Base-by-base conservation (phyloP, 2,329 filamentous ascomycete species). In the Stachybotrys chlorohalonatus region DNA sequence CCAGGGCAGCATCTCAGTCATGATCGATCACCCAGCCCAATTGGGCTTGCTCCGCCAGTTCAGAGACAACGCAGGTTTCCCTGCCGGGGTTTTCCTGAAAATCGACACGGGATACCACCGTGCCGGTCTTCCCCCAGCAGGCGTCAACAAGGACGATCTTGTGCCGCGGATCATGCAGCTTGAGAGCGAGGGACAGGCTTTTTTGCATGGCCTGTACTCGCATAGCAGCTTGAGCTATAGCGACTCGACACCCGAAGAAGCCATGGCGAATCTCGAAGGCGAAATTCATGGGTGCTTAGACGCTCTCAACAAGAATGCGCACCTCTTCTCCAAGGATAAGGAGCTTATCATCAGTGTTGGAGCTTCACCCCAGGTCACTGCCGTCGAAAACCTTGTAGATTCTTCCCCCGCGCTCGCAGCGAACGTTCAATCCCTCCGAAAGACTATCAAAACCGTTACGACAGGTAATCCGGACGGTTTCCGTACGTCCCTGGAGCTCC, bases 71-170 rank as follows among this genome's bases (percentile, higher is more conserved):
- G 58, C 60, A 0, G 55, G 60, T 3, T 69, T 52, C 58, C 66
- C 51, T 63, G 71, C 52, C 53, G 63, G 73, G 0, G 68, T 84
- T 2, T 85, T 79, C 49, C 62, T 86, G 46, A 86, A 86, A 56
- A 75, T 86, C 0, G 84, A 87, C 57, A 82, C 81, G 0, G 84
- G 84, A 0, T 83, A 85, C 61, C 79, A 83, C 57, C 78, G 84
- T 3, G 83, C 84, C 0, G 84, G 84, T 0, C 63, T 86, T 0
- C 67, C 72, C 0, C 74, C 78, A 0, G 58, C 66, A 0, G 65
- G 66, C 1, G 67, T 82, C 31, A 66, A 69, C 24, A 67, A 69
- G 16, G 59, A 61, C 15, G 58, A 66, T 0, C 62, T 82, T 1
- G 66, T 81, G 1, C 57, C 67, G 3, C 51, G 49, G 3, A 66